Evolutionary conservation across 306 rosid species (phyloP), one percentile per base, ranked within the genome.

Genomic region (Chamaecrista fasciculata): DNA sequence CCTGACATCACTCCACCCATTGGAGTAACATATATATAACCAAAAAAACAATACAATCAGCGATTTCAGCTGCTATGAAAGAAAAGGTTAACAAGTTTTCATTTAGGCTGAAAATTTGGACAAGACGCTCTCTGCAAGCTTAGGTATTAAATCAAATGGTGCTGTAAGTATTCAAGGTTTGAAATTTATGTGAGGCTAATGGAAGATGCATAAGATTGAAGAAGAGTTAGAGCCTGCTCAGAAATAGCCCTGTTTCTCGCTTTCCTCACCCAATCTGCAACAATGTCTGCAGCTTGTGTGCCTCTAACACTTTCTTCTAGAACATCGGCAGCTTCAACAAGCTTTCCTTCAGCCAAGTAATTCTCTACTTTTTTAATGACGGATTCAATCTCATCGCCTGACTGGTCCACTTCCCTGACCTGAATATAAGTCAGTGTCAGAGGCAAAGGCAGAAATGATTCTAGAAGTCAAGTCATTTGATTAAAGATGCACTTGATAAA

Each of bases 171-270:
- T 40, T 74, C 60, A 71, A 78, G 62, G 76, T 52, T 63, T 31
- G 52, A 36, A 50, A 65, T 69, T 75, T 74, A 89, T 42, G 82
- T 49, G 34, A 86, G 82, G 85, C 91, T 86, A 71, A 95, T 76
- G 76, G 92, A 86, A 63, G 83, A 85, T 59, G 99, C 92, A 78
- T 84, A 89, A 6, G 96, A 91, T 77, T 87, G 92, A 63, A 91
- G 89, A 37, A 91, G 81, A 34, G 87, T 78, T 37, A 95, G 81
- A 66, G 95, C 97, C 81, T 95, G 99, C 84, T 95, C 99, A 11
- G 99, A 79, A 51, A 95, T 87, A 78, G 97, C 99, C 67, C 99
- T 83, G 84, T 91, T 91, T 78, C 97, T 87, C 36, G 91, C 95
- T 57, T 66, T 85, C 74, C 76, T 82, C 72, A 73, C 88, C 96